Base-by-base conservation (phyloP, 225 moss, liverwort and hornwort genomes). In the Physcomitrium patens region DNA sequence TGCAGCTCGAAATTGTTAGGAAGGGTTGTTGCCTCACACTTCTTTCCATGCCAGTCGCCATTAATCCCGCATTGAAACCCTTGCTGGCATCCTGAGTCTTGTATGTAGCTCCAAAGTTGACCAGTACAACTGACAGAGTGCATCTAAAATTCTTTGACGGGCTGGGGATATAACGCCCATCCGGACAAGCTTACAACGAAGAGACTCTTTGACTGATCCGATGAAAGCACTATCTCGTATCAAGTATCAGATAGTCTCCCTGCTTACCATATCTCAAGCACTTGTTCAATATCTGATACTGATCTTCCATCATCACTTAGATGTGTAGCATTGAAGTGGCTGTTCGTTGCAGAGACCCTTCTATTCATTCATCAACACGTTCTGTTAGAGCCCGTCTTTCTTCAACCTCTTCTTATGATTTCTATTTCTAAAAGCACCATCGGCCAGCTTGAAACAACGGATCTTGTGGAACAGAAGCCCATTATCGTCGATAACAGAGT, bases 1-100 rank as follows among this genome's bases (percentile, higher is more conserved):
- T 3, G 91, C 84, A 41, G 90, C 79, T 28, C 77, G 86, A 0
- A 90, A 63, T 78, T 76, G 84, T 64, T 83, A 85, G 80, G 86
- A 87, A 6, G 70, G 63, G 79, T 87, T 93, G 7, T 79, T 80
- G 24, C 87, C 89, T 60, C 81, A 89, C 1, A 80, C 85, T 22
- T 75, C 86, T 84, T 78, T 86, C 8, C 91, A 96, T 10, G 96
- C 89, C 9, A 91, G 93, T 63, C 68, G 78, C 91, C 91, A 96
- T 42, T 91, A 90, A 78, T 92, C 91, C 47, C 90, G 90, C 96
- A 96, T 90, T 0, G 96, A 92, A 48, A 96, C 90, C 65, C 96
- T 81, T 41, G 80, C 83, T 3, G 93, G 84, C 81, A 87, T 85
- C 80, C 75, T 93, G 19, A 93, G 86, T 57, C 90, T 82, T 79